Percentiles rank a stretch among this genome's conserved stretches.
These are phyloP conservation scores for Cordyceps pruinosa DNA, from an alignment of 2,329 filamentous ascomycete species.

Conservation along the genomic window DNA sequence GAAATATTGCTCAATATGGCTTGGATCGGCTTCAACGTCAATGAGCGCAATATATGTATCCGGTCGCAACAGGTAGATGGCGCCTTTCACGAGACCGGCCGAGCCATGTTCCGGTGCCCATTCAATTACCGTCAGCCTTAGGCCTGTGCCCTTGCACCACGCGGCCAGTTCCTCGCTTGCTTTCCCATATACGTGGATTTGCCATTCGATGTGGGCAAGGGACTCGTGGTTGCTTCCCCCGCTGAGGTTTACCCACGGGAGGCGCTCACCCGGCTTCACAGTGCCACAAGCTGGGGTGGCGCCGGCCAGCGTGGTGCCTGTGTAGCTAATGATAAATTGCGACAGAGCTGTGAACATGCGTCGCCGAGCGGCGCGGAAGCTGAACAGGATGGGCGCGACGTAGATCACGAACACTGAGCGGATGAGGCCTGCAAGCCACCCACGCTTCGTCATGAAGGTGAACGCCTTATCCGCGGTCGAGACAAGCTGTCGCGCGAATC, in stretches of 20 bases:
- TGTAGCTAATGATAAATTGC: conserved; percentile 1
- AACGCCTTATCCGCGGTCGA: conserved; percentile 1
- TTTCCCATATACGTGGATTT: conserved; percentile 7
- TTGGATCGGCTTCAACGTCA: not conserved
- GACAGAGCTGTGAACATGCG: not conserved
- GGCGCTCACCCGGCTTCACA: not conserved
- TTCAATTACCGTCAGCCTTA: conserved; percentile 5
- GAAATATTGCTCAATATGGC: not conserved
- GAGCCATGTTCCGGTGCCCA: not conserved
- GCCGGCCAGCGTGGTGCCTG: not conserved
- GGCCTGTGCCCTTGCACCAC: not conserved
- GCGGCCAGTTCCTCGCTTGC: not conserved
- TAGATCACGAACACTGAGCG: not conserved
- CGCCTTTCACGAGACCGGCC: not conserved
- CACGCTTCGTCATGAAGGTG: not conserved
- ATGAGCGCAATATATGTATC: conserved; percentile 10
- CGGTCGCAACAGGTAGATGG: conserved; percentile 1
- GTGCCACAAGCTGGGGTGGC: not conserved
- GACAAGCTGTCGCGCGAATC: not conserved
- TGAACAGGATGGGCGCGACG: not conserved
- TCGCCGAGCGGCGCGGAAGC: not conserved
- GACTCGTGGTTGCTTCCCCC: not conserved
- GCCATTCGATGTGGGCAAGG: conserved; percentile 6
- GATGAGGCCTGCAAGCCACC: not conserved
- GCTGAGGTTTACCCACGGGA: conserved; percentile 1